Evolutionary conservation across 2,329 filamentous ascomycete species (phyloP), one percentile per base, ranked within the genome.

Genomic region (Macroventuria anomochaeta): DNA sequence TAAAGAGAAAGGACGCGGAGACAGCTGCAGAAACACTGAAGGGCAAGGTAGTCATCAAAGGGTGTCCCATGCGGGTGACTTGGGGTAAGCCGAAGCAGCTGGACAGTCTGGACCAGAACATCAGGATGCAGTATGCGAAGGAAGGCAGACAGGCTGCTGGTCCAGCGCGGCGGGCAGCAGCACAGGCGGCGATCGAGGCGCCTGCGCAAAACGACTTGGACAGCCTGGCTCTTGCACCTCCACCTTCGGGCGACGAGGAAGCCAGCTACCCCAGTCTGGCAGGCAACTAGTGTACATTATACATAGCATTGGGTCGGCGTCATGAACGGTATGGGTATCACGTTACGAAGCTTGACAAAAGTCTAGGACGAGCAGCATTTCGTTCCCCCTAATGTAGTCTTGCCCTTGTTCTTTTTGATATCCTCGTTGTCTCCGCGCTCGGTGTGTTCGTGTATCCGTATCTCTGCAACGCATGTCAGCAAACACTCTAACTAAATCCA

Each of bases 21-120:
- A 87, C 84, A 53, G 96, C 96, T 0, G 91, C 95, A 0, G 85
- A 86, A 28, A 85, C 90, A 17, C 93, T 91, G 64, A 89, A 96
- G 73, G 95, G 96, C 5, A 89, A 89, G 57, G 91, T 92, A 0
- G 85, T 97, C 6, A 90, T 99, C 65, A 88, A 92, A 29, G 95
- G 95, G 3, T 97, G 93, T 65, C 95, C 95, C 0, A 76, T 99
- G 56, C 83, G 93, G 26, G 87, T 99, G 15, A 88, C 92, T 59
- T 99, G 95, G 95, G 93, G 93, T 13, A 88, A 90, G 71, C 93
- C 96, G 13, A 95, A 92, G 78, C 89, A 93, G 1, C 82, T 99
- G 50, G 95, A 96, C 51, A 96, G 86, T 20, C 89, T 97, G 86
- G 90, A 96, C 59, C 88, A 88, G 57, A 92, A 97, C 48, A 85